Evolutionary conservation across 2,329 filamentous ascomycete species (phyloP).

Genomic region (Fusarium camptoceras): DNA sequence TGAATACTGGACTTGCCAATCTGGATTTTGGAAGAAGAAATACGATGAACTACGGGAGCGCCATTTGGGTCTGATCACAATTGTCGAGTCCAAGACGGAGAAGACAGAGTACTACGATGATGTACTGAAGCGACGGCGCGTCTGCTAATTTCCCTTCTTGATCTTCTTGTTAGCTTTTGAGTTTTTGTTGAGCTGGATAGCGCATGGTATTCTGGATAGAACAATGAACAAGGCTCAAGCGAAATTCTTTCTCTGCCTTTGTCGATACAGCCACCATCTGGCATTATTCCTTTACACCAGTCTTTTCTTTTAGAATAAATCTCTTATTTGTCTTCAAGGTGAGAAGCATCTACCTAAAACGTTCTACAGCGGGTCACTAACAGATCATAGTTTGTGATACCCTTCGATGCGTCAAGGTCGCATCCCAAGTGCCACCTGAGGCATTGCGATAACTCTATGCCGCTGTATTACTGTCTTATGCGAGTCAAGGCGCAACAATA

Average conservation of each 20-base stretch:
- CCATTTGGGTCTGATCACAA: constrained; percentile 46
- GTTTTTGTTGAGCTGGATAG: constrained; percentile 1
- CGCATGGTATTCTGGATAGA: constrained; percentile 10
- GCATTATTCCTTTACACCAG: constrained; percentile 8
- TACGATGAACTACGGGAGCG: constrained; percentile 45
- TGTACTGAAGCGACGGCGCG: constrained; percentile 48
- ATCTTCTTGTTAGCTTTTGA: not conserved
- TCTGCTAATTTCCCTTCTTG: constrained; percentile 38
- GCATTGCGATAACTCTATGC: not conserved
- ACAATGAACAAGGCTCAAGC: not conserved
- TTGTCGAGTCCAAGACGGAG: constrained; percentile 48
- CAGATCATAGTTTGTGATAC: constrained; percentile 18
- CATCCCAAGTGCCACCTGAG: not conserved
- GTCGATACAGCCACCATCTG: constrained; percentile 9
- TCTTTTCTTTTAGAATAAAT: not conserved
- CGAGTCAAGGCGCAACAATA: not conserved
- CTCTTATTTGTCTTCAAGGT: constrained; percentile 10
- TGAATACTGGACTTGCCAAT: constrained; percentile 52
- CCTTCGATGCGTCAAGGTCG: not conserved
- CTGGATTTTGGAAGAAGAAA: constrained; percentile 48
- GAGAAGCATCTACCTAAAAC: not conserved
- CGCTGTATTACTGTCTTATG: not conserved
- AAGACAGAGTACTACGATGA: constrained; percentile 53
- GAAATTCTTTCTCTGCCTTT: constrained; percentile 2
- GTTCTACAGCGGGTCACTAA: not conserved